Evolutionary conservation across 345 rosid genomes (phyloP).

Genomic region (Psidium guajava): DNA sequence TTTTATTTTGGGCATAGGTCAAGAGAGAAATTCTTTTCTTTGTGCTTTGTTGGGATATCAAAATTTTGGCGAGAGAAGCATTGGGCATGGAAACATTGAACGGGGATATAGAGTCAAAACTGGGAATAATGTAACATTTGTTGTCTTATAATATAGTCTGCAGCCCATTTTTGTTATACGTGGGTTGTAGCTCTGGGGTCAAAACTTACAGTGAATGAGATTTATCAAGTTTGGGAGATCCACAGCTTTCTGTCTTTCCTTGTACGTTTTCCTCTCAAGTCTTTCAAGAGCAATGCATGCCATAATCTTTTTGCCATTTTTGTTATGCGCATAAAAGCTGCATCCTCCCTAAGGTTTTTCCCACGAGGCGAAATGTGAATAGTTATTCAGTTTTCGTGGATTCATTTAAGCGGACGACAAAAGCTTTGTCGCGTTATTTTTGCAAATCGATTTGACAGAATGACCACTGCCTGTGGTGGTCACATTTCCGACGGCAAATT

Average conservation of each 20-base stretch:
- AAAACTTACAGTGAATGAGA: neutral
- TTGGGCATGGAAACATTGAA: neutral
- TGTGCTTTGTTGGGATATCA: neutral
- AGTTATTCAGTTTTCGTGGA: neutral
- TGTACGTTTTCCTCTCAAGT: neutral
- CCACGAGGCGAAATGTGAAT: neutral
- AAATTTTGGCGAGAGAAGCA: neutral
- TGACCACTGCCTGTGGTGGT: neutral
- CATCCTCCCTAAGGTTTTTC: neutral
- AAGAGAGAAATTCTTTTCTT: neutral
- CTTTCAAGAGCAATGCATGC: neutral
- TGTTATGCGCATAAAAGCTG: fast-evolving
- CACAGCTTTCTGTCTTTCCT: neutral
- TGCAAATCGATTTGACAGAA: no score
- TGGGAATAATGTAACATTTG: neutral
- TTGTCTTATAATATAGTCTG: neutral
- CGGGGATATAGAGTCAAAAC: neutral
- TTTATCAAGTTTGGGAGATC: neutral
- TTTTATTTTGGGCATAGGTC: neutral
- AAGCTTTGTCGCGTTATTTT: neutral
- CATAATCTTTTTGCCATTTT: neutral
- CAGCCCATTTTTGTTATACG: neutral
- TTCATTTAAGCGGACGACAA: neutral
- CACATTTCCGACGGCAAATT: neutral
- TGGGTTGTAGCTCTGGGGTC: neutral